Evolutionary conservation across 768 basidiomycete genomes (phyloP).

Genomic region (Phanerochaete carnosa): DNA sequence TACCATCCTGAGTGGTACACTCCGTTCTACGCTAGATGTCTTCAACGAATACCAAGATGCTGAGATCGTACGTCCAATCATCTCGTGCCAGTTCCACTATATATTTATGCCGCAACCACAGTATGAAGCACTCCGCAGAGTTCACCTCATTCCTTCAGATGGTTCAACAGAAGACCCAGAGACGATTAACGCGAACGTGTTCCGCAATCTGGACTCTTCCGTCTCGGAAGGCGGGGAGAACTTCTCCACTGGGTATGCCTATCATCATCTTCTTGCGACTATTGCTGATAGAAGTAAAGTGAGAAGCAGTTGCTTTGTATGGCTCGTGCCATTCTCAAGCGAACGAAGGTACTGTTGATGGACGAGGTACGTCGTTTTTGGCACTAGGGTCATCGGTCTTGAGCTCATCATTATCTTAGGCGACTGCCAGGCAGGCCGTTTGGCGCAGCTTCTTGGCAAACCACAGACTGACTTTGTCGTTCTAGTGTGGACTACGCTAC

Average conservation of each 20-base stretch:
- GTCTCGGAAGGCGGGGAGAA: conserved; percentile 88
- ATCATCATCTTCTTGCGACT: conserved; percentile 7
- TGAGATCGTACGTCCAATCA: conserved; percentile 58
- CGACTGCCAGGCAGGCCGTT: conserved; percentile 55
- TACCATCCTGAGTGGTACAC: conserved; percentile 77
- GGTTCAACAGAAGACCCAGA: conserved; percentile 45
- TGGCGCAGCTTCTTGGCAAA: background rate
- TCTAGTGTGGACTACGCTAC: conserved; percentile 79
- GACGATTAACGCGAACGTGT: conserved; percentile 67
- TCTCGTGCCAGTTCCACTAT: background rate
- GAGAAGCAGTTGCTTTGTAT: conserved; percentile 88
- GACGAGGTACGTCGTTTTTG: conserved; percentile 57
- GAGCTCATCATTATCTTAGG: conserved; percentile 32
- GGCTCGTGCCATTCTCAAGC: conserved; percentile 81
- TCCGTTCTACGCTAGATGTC: conserved; percentile 80
- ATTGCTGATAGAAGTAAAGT: conserved; percentile 27
- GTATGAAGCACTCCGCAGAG: conserved; percentile 83
- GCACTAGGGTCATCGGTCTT: background rate
- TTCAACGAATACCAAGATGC: conserved; percentile 83
- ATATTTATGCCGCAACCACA: conserved; percentile 24
- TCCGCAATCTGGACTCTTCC: conserved; percentile 68
- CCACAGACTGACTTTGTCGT: background rate
- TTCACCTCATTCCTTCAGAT: conserved; percentile 68
- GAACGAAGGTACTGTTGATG: conserved; percentile 78
- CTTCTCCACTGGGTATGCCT: conserved; percentile 73